Evolutionary conservation across 2,329 filamentous ascomycete genomes (phyloP).

Genomic region (Fonsecaea pugnacius): DNA sequence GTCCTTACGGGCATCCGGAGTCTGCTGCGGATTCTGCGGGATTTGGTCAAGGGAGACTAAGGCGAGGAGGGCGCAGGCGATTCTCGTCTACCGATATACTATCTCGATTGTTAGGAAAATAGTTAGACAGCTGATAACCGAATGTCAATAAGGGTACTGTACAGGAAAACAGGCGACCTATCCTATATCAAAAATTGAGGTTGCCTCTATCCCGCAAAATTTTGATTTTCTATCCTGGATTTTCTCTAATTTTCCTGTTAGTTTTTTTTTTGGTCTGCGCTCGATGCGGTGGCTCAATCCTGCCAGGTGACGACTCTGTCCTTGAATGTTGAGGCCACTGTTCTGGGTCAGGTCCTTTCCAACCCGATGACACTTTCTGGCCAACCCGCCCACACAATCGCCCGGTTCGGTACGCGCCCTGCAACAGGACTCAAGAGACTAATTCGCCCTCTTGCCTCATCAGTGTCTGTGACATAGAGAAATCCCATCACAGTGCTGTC

Average conservation of each 20-base stretch:
- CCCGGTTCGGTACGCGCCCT: slow-evolving; percentile 76
- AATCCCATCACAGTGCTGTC: slow-evolving; percentile 89
- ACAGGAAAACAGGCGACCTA: not conserved
- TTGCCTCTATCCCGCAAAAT: not conserved
- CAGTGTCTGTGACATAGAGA: slow-evolving; percentile 88
- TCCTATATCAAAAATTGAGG: not conserved
- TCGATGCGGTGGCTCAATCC: not conserved
- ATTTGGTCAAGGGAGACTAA: slow-evolving; percentile 40
- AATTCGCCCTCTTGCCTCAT: slow-evolving; percentile 79
- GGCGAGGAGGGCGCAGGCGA: not conserved
- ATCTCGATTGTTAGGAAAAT: not conserved
- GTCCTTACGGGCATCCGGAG: slow-evolving; percentile 73
- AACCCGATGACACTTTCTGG: slow-evolving; percentile 82
- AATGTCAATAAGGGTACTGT: not conserved
- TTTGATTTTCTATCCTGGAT: not conserved
- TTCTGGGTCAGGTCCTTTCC: slow-evolving; percentile 55
- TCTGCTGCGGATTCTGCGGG: slow-evolving; percentile 71
- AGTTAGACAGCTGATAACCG: not conserved
- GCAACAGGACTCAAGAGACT: slow-evolving; percentile 83
- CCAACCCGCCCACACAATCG: slow-evolving; percentile 83
- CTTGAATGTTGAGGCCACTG: not conserved
- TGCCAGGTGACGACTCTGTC: not conserved
- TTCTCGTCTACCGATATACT: not conserved
- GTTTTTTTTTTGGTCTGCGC: not conserved
- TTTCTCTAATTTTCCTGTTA: not conserved